These are phyloP conservation scores for Furcasterigmium sp. DNA, from an alignment of 2,329 filamentous ascomycete species.

Conservation along the genomic window DNA sequence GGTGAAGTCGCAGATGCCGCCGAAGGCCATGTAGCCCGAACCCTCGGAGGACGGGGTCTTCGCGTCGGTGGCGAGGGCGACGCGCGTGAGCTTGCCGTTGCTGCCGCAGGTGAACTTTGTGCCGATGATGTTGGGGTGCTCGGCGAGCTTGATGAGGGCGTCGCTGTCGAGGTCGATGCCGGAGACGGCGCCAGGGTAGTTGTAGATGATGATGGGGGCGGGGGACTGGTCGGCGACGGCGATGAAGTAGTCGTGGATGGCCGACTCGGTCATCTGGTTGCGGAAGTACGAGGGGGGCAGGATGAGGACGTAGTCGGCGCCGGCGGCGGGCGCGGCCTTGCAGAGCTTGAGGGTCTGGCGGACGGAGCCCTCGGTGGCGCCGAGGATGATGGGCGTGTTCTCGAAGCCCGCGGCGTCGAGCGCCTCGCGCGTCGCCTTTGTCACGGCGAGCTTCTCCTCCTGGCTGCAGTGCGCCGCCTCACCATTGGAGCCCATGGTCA, in stretches of 20 bases:
- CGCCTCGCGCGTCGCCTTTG: constrained; percentile 72
- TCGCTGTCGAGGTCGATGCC: constrained; percentile 90
- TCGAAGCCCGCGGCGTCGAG: constrained; percentile 75
- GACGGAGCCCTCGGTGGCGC: constrained; percentile 76
- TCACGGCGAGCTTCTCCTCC: constrained; percentile 71
- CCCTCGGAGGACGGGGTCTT: constrained; percentile 57
- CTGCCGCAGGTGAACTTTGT: constrained; percentile 92
- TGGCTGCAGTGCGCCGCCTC: constrained; percentile 81
- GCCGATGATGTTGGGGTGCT: constrained; percentile 79
- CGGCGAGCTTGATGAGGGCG: constrained; percentile 71
- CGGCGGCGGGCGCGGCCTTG: constrained; percentile 60
- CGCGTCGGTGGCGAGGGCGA: constrained; percentile 67
- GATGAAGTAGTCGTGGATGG: constrained; percentile 68
- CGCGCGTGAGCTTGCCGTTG: constrained; percentile 82
- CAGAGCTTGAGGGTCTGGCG: constrained; percentile 73
- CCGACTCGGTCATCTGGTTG: constrained; percentile 66
- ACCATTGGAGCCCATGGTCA: constrained; percentile 86
- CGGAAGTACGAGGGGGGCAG: constrained; percentile 83
- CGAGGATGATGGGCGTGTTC: constrained; percentile 74
- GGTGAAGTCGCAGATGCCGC: constrained; percentile 84
- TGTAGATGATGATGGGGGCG: constrained; percentile 80
- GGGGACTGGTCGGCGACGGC: constrained; percentile 71
- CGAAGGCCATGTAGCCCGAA: constrained; percentile 77
- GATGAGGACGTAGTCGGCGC: constrained; percentile 75
- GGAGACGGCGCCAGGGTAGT: constrained; percentile 82